These are phyloP conservation scores for Fraxinus americana DNA, from an alignment of 257 asterid genomes.

Conservation along the genomic window DNA sequence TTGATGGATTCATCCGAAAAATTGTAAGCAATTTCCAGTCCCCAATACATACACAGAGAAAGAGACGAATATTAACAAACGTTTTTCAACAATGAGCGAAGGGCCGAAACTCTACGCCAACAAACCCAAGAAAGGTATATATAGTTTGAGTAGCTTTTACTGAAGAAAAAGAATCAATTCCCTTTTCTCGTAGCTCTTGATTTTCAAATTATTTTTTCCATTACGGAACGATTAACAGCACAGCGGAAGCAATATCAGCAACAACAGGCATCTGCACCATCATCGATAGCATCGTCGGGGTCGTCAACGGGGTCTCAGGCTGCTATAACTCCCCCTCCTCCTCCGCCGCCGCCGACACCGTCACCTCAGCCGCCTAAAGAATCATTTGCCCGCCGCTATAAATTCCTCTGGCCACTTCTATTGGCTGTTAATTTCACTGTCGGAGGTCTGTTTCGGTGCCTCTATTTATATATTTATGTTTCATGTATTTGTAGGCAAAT, in stretches of 20 bases:
- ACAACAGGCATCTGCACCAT: slow-evolving; percentile 35
- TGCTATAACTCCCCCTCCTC: slow-evolving; percentile 7
- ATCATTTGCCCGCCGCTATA: slow-evolving; percentile 64
- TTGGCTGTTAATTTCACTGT: slow-evolving; percentile 68
- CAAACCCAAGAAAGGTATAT: slow-evolving; percentile 71
- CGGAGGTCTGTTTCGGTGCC: slow-evolving; percentile 53
- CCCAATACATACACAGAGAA: no score
- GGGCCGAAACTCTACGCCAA: slow-evolving; percentile 60
- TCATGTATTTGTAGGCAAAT: neutral
- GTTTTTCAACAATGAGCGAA: slow-evolving; percentile 44
- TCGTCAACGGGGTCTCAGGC: slow-evolving; percentile 33
- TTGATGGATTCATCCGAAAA: neutral
- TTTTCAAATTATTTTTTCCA: neutral
- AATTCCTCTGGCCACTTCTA: slow-evolving; percentile 68
- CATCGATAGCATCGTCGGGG: slow-evolving; percentile 39
- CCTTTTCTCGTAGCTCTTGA: neutral
- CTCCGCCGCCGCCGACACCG: slow-evolving; percentile 20
- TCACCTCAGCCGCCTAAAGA: slow-evolving; percentile 53
- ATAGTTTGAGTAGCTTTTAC: neutral
- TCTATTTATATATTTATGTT: neutral
- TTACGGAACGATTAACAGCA: slow-evolving; percentile 37
- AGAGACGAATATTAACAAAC: neutral
- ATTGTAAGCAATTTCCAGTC: neutral
- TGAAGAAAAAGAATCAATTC: neutral
- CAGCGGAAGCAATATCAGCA: slow-evolving; percentile 52